These are phyloP conservation scores for Penicillium mononematosum DNA, from an alignment of 495 filamentous ascomycete genomes.

Conservation along the genomic window DNA sequence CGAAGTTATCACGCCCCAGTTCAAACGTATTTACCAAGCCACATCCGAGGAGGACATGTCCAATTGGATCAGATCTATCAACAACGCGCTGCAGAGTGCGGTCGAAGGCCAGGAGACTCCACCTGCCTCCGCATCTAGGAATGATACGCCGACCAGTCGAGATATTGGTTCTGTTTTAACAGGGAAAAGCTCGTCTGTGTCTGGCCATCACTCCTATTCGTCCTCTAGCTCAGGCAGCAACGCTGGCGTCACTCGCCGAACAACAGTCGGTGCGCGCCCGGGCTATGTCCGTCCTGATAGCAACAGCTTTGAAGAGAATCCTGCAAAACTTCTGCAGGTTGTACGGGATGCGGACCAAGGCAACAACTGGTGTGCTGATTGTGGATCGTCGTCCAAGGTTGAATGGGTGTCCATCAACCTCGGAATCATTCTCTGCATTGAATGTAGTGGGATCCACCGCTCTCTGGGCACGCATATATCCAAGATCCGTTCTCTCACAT, in stretches of 20 bases:
- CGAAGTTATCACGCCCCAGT: slow-evolving; percentile 96
- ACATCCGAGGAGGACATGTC: slow-evolving; percentile 98
- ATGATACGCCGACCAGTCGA: slow-evolving; percentile 59
- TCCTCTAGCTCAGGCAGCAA: slow-evolving; percentile 43
- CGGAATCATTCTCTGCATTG: slow-evolving; percentile 94
- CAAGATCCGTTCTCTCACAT: slow-evolving; percentile 91
- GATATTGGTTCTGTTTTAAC: slow-evolving; percentile 91
- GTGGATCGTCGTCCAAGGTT: slow-evolving; percentile 83
- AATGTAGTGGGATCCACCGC: slow-evolving; percentile 96
- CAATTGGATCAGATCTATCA: slow-evolving; percentile 94
- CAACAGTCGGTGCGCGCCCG: slow-evolving; percentile 88
- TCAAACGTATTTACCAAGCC: slow-evolving; percentile 95
- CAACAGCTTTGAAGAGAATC: slow-evolving; percentile 74
- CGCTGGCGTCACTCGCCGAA: slow-evolving; percentile 70
- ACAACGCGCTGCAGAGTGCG: slow-evolving; percentile 94
- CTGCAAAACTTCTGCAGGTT: slow-evolving; percentile 78
- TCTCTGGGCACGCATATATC: slow-evolving; percentile 97
- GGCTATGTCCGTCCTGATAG: slow-evolving; percentile 63
- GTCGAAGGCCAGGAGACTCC: slow-evolving; percentile 73
- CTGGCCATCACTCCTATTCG: slow-evolving; percentile 56
- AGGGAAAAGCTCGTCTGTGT: slow-evolving; percentile 83
- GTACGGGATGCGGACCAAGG: slow-evolving; percentile 89
- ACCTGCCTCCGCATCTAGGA: slow-evolving; percentile 40
- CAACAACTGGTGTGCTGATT: slow-evolving; percentile 95
- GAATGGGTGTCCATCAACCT: slow-evolving; percentile 99